Evolutionary conservation across 202 grass and related monocot genomes (phyloP).

Genomic region (Saccharum hybrid): DNA sequence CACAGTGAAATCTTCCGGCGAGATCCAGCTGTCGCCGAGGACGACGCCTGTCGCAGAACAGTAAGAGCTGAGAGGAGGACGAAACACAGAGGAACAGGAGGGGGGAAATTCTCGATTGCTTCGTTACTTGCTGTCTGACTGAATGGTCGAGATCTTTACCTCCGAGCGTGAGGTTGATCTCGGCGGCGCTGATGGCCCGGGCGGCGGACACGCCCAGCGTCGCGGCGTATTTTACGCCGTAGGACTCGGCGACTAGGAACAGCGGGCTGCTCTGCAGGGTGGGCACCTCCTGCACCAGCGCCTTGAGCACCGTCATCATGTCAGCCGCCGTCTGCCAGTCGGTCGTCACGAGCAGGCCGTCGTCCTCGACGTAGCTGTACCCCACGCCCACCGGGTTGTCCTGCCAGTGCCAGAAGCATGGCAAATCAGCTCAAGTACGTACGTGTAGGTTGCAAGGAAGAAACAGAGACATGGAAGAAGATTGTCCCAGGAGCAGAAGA

Average conservation of each 20-base stretch:
- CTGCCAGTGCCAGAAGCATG: slow-evolving; percentile 4
- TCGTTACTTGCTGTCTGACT: slow-evolving; percentile 33
- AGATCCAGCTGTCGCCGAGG: slow-evolving; percentile 67
- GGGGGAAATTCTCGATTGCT: no score
- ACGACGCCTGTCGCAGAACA: slow-evolving; percentile 16
- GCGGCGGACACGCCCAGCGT: slow-evolving; percentile 44
- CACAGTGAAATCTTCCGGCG: slow-evolving; percentile 55
- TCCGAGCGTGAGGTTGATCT: slow-evolving; percentile 59
- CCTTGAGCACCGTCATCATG: slow-evolving; percentile 46
- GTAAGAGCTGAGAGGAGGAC: no score
- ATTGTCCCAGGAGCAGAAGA: no score
- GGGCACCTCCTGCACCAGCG: slow-evolving; percentile 38
- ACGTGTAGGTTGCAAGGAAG: not conserved
- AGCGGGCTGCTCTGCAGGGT: slow-evolving; percentile 50
- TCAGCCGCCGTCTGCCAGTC: slow-evolving; percentile 48
- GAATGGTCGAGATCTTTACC: slow-evolving; percentile 3
- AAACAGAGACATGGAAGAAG: no score
- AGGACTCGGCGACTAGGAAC: slow-evolving; percentile 59
- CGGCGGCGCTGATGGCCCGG: slow-evolving; percentile 39
- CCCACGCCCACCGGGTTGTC: slow-evolving; percentile 70
- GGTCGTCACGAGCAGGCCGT: slow-evolving; percentile 43
- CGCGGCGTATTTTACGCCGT: slow-evolving; percentile 56
- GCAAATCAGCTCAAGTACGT: not conserved
- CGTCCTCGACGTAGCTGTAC: slow-evolving; percentile 59
- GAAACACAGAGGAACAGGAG: no score